Evolutionary conservation across 2,329 filamentous ascomycete genomes (phyloP), one percentile per base, ranked within the genome.

Genomic region (Botrytis aclada): DNA sequence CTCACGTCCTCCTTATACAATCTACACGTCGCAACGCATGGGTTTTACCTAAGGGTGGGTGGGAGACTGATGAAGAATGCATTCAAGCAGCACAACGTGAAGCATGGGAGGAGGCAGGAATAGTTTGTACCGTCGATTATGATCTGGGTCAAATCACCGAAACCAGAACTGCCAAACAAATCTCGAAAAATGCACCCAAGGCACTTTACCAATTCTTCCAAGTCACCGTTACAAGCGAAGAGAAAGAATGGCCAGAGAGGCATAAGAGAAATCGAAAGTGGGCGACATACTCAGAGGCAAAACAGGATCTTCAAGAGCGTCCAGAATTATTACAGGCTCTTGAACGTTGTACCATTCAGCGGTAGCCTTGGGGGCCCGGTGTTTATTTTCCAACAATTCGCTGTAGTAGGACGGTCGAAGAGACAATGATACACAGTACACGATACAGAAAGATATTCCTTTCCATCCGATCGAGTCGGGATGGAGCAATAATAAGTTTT

Each of bases 91-190:
- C 96, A 72, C 83, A 92, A 86, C 86, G 96, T 77, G 96, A 99
- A 83, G 96, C 96, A 74, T 98, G 96, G 96, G 96, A 98, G 85
- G 96, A 98, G 84, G 96, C 95, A 60, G 96, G 96, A 79, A 97
- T 98, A 80, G 87, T 92, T 79, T 93, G 95, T 83, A 91, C 89
- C 74, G 91, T 98, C 82, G 90, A 92, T 79, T 92, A 91, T 81
- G 94, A 97, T 82, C 88, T 99, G 69, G 95, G 95, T 76, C 88
- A 92, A 76, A 97, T 99, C 78, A 85, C 90, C 71, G 96, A 99
- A 83, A 92, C 90, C 81, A 89, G 94, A 73, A 88, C 93, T 10
- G 93, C 93, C 54, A 95, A 95, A 82, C 88, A 90, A 74, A 84
- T 89, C 77, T 89, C 89, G 74, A 89, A 90, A 81, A 87, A 89